Base-by-base conservation (phyloP, 345 rosid genomes). In the Eucalyptus brandiana region DNA sequence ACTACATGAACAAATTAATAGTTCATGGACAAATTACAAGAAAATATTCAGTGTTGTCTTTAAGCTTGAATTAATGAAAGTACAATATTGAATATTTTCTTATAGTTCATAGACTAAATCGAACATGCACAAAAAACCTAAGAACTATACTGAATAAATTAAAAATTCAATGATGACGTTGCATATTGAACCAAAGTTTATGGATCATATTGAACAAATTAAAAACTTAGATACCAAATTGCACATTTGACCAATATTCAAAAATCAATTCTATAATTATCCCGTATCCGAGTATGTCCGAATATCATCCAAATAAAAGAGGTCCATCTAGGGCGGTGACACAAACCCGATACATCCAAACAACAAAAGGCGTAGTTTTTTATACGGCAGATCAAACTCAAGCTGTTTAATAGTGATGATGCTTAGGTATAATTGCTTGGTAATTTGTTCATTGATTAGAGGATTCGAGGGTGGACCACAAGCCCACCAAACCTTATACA, bases 121-220 rank as follows among this genome's bases (percentile, higher is more conserved):
- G 0, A 56, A 56, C 13, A 24, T 56, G 30, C 30, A 4, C 0
- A 2, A 56, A 56, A 56, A 24, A 24, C 13, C 3, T 56, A 56
- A 24, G 6, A 23, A 56, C 6, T 10, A 56, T 26, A 56, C 2
- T 4, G 0, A 56, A 24, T 0, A 56, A 56, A 56, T 56, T 9
- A 56, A 56, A 56, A 56, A 0, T 56, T 24, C 6, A 23, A 56
- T 24, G 0, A 24, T 0, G 13, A 56, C 0, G 0, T 56, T 56
- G 6, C 2, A 56, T 56, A 56, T 56, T 56, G 3, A 56, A 24
- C 0, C 0, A 24, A 56, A 56, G 0, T 56, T 56, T 24, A 56
- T 26, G 0, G 0, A 56, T 3, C 3, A 56, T 56, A 24, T 56
- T 5, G 1, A 56, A 56, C 3, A 56, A 10, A 24, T 56, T 10